Conservation (phyloP, 2,329 filamentous ascomycete genomes). For the Peltaster fructicola region DNA sequence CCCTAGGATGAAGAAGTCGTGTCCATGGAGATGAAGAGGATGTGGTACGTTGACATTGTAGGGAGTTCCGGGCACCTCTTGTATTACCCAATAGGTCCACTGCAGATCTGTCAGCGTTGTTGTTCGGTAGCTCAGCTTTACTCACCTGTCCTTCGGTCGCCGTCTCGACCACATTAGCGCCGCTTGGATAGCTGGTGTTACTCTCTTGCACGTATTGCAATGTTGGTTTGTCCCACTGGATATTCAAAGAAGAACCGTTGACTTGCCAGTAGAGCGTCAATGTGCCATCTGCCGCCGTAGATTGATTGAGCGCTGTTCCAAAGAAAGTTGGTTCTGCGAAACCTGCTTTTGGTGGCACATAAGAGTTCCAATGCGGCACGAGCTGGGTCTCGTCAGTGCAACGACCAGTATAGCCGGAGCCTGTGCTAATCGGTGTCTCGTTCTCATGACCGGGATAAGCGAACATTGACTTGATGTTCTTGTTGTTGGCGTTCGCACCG, state of each 20-base stretch:
- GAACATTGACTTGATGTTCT: constrained; percentile 20
- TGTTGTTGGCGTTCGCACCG: constrained; percentile 15
- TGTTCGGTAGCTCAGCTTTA: constrained; percentile 5
- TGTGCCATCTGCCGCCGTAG: constrained; percentile 12
- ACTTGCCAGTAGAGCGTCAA: constrained; percentile 21
- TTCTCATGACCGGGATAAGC: constrained; percentile 21
- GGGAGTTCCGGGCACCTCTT: constrained; percentile 11
- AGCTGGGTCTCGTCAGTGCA: constrained; percentile 25
- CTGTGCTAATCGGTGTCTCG: constrained; percentile 15
- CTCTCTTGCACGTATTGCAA: constrained; percentile 25
- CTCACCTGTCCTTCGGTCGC: constrained; percentile 12
- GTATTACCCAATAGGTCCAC: constrained; percentile 22
- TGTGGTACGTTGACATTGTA: constrained; percentile 16
- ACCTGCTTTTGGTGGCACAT: constrained; percentile 16
- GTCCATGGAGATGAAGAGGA: constrained; percentile 18
- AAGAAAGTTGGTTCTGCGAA: constrained; percentile 11
- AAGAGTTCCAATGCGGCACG: constrained; percentile 22
- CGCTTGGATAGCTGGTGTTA: constrained; percentile 23
- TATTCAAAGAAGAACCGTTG: constrained; percentile 24
- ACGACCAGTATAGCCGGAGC: constrained; percentile 18
- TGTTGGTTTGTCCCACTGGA: constrained; percentile 27
- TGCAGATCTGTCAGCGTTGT: background rate
- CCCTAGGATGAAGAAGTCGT: constrained; percentile 18
- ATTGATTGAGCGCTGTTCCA: constrained; percentile 14
- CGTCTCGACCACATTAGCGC: constrained; percentile 25